Conservation (phyloP, 208 protist genomes). For the Wallacemonas rigidus region DNA sequence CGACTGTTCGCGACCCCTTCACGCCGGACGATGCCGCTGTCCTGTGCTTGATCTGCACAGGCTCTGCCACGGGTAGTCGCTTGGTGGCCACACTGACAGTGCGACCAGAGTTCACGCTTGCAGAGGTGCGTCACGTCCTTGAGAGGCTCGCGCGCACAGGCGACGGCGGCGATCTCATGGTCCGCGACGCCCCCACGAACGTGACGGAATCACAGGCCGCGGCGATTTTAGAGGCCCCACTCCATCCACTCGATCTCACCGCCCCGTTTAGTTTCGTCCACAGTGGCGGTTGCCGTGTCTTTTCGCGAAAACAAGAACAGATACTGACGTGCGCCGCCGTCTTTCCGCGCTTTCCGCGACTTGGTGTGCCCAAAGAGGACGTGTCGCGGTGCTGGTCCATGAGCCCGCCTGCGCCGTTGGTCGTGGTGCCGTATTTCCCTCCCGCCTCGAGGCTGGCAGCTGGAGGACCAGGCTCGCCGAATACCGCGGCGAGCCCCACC, state of each 20-base stretch:
- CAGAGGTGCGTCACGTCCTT: conserved; percentile 59
- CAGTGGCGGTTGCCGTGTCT: conserved; percentile 38
- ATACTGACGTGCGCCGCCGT: conserved; percentile 38
- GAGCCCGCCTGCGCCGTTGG: conserved; percentile 32
- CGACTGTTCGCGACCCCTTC: conserved; percentile 19
- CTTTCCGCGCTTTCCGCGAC: conserved; percentile 58
- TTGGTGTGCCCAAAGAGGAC: conserved; percentile 30
- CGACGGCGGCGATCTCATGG: conserved; percentile 32
- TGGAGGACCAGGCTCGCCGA: no score
- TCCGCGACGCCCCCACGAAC: conserved; percentile 48
- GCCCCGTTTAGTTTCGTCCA: conserved; percentile 70
- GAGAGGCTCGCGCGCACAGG: conserved; percentile 39
- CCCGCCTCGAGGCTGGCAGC: not conserved
- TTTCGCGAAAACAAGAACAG: conserved; percentile 30
- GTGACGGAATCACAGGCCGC: conserved; percentile 36
- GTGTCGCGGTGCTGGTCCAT: conserved; percentile 27
- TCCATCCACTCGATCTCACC: conserved; percentile 83
- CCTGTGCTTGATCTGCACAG: conserved; percentile 74
- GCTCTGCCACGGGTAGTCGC: conserved; percentile 47
- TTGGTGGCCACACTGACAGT: conserved; percentile 72
- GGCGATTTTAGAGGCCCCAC: conserved; percentile 40
- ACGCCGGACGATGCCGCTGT: conserved; percentile 41
- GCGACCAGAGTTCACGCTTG: conserved; percentile 44
- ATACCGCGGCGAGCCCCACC: not conserved
- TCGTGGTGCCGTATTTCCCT: conserved; percentile 24